Conservation (phyloP, 129 eudicot species). For the Centaurea solstitialis region DNA sequence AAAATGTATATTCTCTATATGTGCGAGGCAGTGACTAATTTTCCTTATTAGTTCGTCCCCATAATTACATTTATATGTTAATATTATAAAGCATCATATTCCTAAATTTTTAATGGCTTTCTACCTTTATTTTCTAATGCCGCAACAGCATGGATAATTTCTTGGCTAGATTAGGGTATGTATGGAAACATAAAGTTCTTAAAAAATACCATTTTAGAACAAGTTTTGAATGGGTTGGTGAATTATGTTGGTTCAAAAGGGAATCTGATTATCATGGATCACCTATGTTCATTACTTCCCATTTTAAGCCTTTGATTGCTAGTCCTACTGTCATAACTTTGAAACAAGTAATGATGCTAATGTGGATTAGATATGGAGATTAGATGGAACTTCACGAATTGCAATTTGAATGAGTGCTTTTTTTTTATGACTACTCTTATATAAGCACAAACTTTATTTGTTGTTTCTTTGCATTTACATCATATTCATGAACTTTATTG, state of each 20-base stretch:
- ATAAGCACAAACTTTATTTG: neutral
- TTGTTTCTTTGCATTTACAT: conserved; percentile 1
- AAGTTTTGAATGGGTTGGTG: neutral
- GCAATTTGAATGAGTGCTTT: conserved; percentile 10
- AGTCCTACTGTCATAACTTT: neutral
- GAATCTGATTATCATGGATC: neutral
- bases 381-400: neutral
- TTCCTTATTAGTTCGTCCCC: neutral
- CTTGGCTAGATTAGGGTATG: neutral
- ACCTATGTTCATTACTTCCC: neutral
- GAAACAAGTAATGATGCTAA: neutral
- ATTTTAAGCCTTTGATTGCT: neutral
- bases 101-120: neutral
- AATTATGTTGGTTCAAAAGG: neutral
- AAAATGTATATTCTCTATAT: neutral
- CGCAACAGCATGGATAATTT: neutral
- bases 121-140: neutral
- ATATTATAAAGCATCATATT: conserved; percentile 10
- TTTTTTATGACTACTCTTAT: conserved; percentile 5
- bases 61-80: conserved; percentile 9
- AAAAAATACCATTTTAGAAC: neutral
- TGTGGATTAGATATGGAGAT: conserved; percentile 8
- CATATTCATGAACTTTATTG: conserved; percentile 8
- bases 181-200: neutral
- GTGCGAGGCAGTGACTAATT: neutral